phyloP scores from a whole-genome alignment of 2,329 filamentous ascomycete species.

The Microascus cirrosus region DNA sequence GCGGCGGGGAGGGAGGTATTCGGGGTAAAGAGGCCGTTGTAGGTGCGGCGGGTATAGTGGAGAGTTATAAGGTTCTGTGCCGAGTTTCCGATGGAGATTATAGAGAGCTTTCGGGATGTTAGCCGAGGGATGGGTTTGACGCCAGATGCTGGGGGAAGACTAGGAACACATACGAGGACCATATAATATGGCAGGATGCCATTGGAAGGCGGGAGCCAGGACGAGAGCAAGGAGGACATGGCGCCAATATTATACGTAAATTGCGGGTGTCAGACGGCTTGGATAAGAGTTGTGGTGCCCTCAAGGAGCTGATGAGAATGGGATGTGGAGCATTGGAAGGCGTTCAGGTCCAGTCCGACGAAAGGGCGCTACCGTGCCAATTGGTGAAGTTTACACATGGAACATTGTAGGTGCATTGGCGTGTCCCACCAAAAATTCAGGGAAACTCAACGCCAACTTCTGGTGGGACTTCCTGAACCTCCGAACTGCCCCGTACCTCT shows the following conservation, averaged over 20 bases:
- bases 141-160: neutral
- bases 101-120: slow-evolving; percentile 50
- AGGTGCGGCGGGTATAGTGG: slow-evolving; percentile 76
- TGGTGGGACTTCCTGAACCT: too few species aligned
- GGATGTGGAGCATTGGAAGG: too few species aligned
- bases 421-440: too few species aligned
- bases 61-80: slow-evolving; percentile 74
- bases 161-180: slow-evolving; percentile 32
- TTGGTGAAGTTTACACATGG: too few species aligned
- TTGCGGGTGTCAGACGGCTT: neutral
- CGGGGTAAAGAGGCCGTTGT: slow-evolving; percentile 53
- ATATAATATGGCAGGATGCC: slow-evolving; percentile 50
- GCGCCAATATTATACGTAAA: neutral
- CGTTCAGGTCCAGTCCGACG: too few species aligned
- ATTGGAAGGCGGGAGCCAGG: slow-evolving; percentile 31
- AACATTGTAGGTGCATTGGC: too few species aligned
- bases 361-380: too few species aligned
- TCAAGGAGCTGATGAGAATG: neutral
- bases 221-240: slow-evolving; percentile 4
- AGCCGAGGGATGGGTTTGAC: neutral
- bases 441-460: too few species aligned
- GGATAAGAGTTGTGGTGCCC: neutral
- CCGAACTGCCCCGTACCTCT: too few species aligned
- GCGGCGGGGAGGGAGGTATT: slow-evolving; percentile 32
- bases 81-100: slow-evolving; percentile 75